phyloP scores from a whole-genome alignment of 768 basidiomycete species.

The Tephrocybe sp. region DNA sequence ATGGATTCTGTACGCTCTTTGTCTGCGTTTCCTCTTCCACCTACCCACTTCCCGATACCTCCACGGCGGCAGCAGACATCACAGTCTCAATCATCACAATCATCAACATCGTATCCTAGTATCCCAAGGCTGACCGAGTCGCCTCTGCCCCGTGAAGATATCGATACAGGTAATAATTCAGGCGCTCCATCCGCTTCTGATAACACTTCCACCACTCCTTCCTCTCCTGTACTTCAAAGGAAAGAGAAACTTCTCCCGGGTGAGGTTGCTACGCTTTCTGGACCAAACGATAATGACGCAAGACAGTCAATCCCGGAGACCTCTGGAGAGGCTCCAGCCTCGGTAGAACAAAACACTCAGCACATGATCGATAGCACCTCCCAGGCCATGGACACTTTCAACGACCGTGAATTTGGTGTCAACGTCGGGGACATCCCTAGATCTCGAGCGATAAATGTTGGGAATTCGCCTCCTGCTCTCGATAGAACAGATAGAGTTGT shows the following conservation, averaged over 20 bases:
- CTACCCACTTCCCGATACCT: conserved; percentile 67
- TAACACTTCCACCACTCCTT: neutral
- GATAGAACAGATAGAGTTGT: conserved; percentile 55
- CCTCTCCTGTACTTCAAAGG: neutral
- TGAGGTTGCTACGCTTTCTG: neutral
- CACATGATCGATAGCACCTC: neutral
- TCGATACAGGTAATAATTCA: neutral
- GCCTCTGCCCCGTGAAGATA: conserved; percentile 21
- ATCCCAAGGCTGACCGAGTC: conserved; percentile 23
- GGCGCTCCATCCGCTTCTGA: neutral
- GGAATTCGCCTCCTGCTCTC: conserved; percentile 28
- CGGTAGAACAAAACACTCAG: neutral
- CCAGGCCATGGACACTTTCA: conserved; percentile 16
- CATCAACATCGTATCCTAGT: conserved; percentile 21
- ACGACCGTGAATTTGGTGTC: conserved; percentile 35
- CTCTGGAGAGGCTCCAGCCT: too few species aligned
- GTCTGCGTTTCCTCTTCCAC: conserved; percentile 73
- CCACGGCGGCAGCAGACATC: conserved; percentile 27
- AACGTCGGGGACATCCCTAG: conserved; percentile 23
- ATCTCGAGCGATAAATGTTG: conserved; percentile 28
- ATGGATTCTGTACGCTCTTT: conserved; percentile 65
- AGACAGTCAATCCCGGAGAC: neutral
- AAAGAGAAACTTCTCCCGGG: conserved; percentile 2
- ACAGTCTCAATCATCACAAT: conserved; percentile 23
- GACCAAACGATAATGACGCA: neutral